Conservation (phyloP, 441 rosid genomes). For the Jatropha multifida region DNA sequence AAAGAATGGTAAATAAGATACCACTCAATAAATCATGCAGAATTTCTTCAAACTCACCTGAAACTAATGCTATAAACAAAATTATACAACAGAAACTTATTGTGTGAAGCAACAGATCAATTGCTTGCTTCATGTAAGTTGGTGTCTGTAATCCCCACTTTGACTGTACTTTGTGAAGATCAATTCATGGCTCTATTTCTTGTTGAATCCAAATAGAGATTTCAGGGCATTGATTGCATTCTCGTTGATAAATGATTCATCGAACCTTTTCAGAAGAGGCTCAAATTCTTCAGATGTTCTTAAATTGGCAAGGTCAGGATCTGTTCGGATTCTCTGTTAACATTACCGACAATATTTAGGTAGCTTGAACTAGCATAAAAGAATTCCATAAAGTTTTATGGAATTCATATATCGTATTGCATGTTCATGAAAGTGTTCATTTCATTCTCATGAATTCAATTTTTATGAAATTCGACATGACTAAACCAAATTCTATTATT, state of each 20-base stretch:
- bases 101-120: no score
- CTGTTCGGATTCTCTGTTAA: slow-evolving; percentile 77
- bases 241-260: slow-evolving; percentile 94
- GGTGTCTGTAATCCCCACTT: not conserved
- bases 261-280: slow-evolving; percentile 70
- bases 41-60: not conserved
- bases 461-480: no score
- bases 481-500: no score
- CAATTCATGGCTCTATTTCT: slow-evolving; percentile 43
- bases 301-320: slow-evolving; percentile 74
- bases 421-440: no score
- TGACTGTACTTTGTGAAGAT: slow-evolving; percentile 4
- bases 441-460: no score
- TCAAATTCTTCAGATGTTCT: slow-evolving; percentile 65
- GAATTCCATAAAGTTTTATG: no score
- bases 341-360: slow-evolving; percentile 27
- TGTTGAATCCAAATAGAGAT: slow-evolving; percentile 85
- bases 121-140: not conserved
- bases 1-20: not conserved
- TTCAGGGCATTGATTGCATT: slow-evolving; percentile 90
- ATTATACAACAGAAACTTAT: not conserved
- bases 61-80: slow-evolving; percentile 11
- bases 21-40: not conserved
- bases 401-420: no score
- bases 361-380: not conserved